These are phyloP conservation scores for Durio zibethinus DNA, from an alignment of 345 rosid genomes.

Conservation along the genomic window DNA sequence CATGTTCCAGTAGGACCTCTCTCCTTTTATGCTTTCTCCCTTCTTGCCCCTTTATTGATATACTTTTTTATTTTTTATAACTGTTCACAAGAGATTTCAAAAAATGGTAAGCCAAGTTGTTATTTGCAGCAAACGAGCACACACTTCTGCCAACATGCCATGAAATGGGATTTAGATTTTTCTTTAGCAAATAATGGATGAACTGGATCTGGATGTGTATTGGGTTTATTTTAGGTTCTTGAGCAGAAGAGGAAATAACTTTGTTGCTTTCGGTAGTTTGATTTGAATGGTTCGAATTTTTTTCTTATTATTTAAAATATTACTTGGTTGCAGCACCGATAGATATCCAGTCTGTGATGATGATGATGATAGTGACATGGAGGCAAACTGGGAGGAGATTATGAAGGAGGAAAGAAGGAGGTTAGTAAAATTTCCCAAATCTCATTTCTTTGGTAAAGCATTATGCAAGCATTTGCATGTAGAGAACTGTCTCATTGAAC, in stretches of 20 bases:
- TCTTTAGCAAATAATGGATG: not conserved
- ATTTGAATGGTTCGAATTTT: not conserved
- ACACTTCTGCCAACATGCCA: not conserved
- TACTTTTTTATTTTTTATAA: not conserved
- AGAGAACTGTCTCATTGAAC: not conserved
- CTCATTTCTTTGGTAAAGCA: conserved; percentile 2
- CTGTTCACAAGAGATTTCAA: not conserved
- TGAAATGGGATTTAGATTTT: not conserved
- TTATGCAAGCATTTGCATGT: not conserved
- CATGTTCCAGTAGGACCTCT: conserved; percentile 8
- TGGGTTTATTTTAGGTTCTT: conserved; percentile 20
- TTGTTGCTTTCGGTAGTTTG: not conserved
- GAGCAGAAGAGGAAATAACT: conserved; percentile 43
- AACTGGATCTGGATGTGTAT: not conserved
- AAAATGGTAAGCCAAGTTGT: not conserved
- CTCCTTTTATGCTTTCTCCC: not conserved
- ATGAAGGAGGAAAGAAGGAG: conserved; percentile 69
- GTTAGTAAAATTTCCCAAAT: conserved; percentile 31
- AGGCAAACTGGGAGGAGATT: conserved; percentile 78
- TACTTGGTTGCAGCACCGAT: conserved; percentile 31
- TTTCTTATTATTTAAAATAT: not conserved
- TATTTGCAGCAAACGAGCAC: not conserved
- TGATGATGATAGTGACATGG: conserved; percentile 75
- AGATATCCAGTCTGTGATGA: conserved; percentile 36
- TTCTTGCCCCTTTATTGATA: not conserved